Percentiles rank a stretch among this genome's conserved stretches.
These are phyloP conservation scores for Podila epigama DNA, from an alignment of 192 early-diverging fungal genomes.

Conservation along the genomic window DNA sequence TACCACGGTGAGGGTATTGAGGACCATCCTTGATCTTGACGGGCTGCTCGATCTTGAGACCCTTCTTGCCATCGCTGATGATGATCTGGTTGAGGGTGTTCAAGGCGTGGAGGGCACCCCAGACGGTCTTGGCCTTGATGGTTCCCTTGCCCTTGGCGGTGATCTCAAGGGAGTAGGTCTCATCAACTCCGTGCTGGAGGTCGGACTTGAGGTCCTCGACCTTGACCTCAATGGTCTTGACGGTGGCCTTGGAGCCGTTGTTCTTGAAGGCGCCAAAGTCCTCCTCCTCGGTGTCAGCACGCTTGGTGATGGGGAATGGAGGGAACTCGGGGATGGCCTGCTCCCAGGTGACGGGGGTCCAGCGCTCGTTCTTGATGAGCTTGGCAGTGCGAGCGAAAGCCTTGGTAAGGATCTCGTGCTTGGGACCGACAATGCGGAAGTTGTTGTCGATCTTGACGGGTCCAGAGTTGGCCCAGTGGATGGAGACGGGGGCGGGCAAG, in stretches of 20 bases:
- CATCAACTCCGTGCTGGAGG: slow-evolving; percentile 68
- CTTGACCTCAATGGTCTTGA: slow-evolving; percentile 47
- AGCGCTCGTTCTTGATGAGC: slow-evolving; percentile 58
- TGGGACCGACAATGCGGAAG: slow-evolving; percentile 31
- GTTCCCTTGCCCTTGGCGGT: slow-evolving; percentile 60
- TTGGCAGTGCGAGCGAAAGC: slow-evolving; percentile 57
- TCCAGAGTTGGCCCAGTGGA: slow-evolving; percentile 48
- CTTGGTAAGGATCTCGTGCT: slow-evolving; percentile 51
- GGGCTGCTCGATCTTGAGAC: slow-evolving; percentile 58
- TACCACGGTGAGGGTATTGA: slow-evolving; percentile 70
- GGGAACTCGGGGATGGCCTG: slow-evolving; percentile 18
- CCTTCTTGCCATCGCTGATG: slow-evolving; percentile 46
- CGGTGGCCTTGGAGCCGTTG: neutral
- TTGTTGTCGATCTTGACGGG: slow-evolving; percentile 45
- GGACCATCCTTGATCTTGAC: slow-evolving; percentile 69
- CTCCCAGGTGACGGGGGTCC: slow-evolving; percentile 52
- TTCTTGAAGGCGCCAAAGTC: neutral
- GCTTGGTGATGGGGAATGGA: slow-evolving; percentile 37
- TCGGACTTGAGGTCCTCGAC: slow-evolving; percentile 59
- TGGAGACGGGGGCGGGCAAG: slow-evolving; percentile 46
- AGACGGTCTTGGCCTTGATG: slow-evolving; percentile 66
- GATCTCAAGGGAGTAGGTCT: slow-evolving; percentile 74
- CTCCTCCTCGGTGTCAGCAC: slow-evolving; percentile 21
- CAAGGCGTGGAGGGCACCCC: slow-evolving; percentile 75
- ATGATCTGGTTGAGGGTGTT: slow-evolving; percentile 79